These are phyloP conservation scores for Malus fusca DNA, from an alignment of 306 rosid genomes.

Conservation along the genomic window DNA sequence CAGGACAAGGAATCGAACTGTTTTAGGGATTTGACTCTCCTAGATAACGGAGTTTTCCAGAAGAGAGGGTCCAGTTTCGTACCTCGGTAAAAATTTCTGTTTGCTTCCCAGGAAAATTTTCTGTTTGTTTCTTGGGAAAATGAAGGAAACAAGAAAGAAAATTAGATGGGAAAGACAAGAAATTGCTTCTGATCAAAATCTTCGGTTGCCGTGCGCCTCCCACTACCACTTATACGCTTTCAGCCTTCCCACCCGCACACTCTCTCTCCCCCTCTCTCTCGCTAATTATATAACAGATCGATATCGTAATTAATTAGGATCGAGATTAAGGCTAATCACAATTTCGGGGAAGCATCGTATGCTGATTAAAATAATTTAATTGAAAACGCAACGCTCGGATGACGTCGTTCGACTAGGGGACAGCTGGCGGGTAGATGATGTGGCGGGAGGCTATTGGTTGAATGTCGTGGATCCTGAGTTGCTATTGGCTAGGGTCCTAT, in stretches of 20 bases:
- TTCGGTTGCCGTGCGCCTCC: background rate
- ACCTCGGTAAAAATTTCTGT: background rate
- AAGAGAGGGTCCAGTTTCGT: background rate
- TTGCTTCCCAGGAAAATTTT: constrained; percentile 15
- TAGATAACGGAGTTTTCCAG: background rate
- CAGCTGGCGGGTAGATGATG: background rate
- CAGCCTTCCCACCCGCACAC: constrained; percentile 1
- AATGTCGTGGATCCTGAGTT: background rate
- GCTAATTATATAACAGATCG: background rate
- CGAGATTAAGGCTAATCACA: background rate
- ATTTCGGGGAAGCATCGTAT: background rate
- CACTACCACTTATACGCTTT: constrained; percentile 3
- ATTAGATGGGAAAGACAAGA: background rate
- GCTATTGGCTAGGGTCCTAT: background rate
- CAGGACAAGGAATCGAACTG: background rate
- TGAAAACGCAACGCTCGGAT: too few relatives aligned
- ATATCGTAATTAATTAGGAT: background rate
- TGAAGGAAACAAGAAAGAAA: background rate
- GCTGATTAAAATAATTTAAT: background rate
- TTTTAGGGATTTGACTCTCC: background rate
- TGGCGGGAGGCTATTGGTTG: background rate
- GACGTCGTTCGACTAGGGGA: background rate
- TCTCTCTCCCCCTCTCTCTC: background rate
- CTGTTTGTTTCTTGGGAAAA: constrained; percentile 22
- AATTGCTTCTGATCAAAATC: background rate